Evolutionary conservation across 148 eudicot genomes (phyloP).

Genomic region (Rhododendron simsii): DNA sequence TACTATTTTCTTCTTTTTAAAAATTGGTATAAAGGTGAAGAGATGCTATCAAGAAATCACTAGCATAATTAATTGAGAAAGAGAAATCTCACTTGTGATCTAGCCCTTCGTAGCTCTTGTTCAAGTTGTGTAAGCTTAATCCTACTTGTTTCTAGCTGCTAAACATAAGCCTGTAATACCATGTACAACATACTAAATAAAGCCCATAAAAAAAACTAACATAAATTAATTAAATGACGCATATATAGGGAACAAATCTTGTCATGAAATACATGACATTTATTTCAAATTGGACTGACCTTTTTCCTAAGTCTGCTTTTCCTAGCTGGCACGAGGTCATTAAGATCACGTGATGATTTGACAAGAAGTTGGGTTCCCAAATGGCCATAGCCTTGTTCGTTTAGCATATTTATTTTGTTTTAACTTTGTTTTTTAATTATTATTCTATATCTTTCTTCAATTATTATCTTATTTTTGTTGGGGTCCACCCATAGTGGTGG

Average conservation of each 20-base stretch:
- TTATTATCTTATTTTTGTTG: too few relatives aligned
- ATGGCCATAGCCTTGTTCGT: too few relatives aligned
- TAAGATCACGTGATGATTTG: too few relatives aligned
- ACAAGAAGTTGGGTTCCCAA: too few relatives aligned
- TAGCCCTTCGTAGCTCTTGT: slow-evolving; percentile 88
- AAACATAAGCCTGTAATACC: slow-evolving; percentile 87
- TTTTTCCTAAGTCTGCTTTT: slow-evolving; percentile 99
- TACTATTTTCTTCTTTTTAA: background rate
- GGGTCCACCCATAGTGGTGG: too few relatives aligned
- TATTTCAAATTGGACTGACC: slow-evolving; percentile 33
- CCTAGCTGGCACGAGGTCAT: slow-evolving; percentile 54
- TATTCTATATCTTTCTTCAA: too few relatives aligned
- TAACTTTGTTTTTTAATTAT: too few relatives aligned
- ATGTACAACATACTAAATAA: background rate
- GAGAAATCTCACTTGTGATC: slow-evolving; percentile 63
- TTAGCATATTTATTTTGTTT: too few relatives aligned
- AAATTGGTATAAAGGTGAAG: background rate
- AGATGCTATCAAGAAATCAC: background rate
- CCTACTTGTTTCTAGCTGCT: slow-evolving; percentile 92
- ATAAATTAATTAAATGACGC: background rate
- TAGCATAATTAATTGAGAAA: background rate
- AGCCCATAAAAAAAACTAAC: background rate
- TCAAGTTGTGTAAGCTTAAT: slow-evolving; percentile 84
- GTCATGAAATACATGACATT: background rate
- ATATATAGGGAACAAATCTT: background rate